Evolutionary conservation across 2,329 filamentous ascomycete species (phyloP), one percentile per base, ranked within the genome.

Genomic region (Leptoxyphium fumago): DNA sequence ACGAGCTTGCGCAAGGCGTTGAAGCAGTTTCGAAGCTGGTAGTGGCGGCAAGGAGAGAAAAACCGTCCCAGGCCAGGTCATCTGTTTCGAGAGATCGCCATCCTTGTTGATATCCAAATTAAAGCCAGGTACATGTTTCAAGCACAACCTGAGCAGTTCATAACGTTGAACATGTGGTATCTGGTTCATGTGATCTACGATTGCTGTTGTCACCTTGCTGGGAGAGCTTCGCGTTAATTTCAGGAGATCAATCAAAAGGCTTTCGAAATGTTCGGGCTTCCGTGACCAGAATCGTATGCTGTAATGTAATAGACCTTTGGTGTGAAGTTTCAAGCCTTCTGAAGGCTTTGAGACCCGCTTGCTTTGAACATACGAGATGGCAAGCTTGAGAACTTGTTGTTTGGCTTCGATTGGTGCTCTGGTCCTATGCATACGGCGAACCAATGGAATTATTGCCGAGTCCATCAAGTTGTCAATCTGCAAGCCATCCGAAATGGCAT

Each of bases 81-180:
- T 14, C 15, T 46, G 34, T 10, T 28, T 40, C 32, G 40, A 46
- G 2, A 51, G 43, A 40, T 50, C 44, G 2, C 30, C 38, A 21
- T 48, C 45, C n/a, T 30, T 32, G 2, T 46, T 41, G 36, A 51
- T 47, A 28, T 51, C 46, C 26, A 44, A 15, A 13, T 38, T n/a
- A 14, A 43, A 43, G 18, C 30, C 21, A n/a, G 39, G n/a, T 2
- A 47, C 28, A 32, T 46, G 28, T 17, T 18, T 38, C 39, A 45
- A 38, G 18, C 41, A n/a, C 10, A 46, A 29, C 10, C 39, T 43
- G 26, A 26, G 21, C 14, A 39, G 42, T 26, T 21, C 18, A 18
- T 21, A 40, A 8, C 39, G 21, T 5, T 9, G 29, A 46, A 38
- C 5, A 50, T 38, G 2, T 48, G 38, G 15, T 44, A 28, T 5